Evolutionary conservation across 2,329 filamentous ascomycete species (phyloP).

Genomic region (Alternaria consortialis): DNA sequence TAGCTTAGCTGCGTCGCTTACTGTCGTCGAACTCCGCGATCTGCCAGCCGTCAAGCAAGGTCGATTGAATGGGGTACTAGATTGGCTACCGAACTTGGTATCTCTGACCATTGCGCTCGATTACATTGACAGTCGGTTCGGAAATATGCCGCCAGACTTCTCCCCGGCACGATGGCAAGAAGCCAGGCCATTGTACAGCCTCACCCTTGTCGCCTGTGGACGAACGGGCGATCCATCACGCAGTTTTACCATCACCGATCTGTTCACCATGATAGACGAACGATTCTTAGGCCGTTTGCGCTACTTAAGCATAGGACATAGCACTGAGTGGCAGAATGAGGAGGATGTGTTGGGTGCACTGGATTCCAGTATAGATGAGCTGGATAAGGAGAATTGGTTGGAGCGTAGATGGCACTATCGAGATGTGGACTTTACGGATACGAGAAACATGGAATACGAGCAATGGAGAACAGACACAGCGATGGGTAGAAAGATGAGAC

Average conservation of each 20-base stretch:
- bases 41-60: constrained; percentile 52
- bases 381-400: constrained; percentile 51
- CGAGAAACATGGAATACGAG: constrained; percentile 28
- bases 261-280: constrained; percentile 54
- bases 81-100: constrained; percentile 52
- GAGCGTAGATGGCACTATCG: constrained; percentile 47
- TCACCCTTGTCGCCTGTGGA: constrained; percentile 54
- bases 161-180: constrained; percentile 21
- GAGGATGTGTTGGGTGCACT: constrained; percentile 52
- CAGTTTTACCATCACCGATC: constrained; percentile 54
- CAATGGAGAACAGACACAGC: constrained; percentile 31
- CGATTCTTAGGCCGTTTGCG: constrained; percentile 52
- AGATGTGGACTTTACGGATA: constrained; percentile 12
- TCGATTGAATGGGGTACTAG: constrained; percentile 53
- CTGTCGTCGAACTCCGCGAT: constrained; percentile 51
- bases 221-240: constrained; percentile 43
- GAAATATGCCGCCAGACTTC: constrained; percentile 30
- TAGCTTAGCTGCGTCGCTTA: constrained; percentile 45
- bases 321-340: constrained; percentile 51
- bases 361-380: constrained; percentile 49
- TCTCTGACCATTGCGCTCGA: constrained; percentile 57
- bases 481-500: constrained; percentile 35
- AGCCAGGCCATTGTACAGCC: constrained; percentile 46
- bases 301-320: constrained; percentile 49
- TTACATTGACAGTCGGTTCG: constrained; percentile 57